Base-by-base conservation (phyloP, 1,284 basidiomycete species). In the Anthracocystis walkeri region DNA sequence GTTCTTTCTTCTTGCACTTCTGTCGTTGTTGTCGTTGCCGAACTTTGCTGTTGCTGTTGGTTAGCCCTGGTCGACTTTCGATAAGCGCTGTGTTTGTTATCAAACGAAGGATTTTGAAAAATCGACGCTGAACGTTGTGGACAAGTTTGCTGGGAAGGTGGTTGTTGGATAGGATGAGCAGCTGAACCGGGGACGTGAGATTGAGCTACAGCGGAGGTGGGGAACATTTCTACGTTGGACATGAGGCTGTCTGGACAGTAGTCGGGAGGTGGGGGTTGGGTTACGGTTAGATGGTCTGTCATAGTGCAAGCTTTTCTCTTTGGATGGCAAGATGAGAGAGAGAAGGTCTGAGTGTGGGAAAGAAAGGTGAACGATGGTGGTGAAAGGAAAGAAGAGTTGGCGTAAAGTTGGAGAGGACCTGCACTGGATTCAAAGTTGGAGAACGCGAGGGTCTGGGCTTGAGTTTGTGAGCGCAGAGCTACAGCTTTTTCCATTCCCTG, bases 221-320 rank as follows among this genome's bases (percentile, higher is more conserved):
- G 68, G 25, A 54, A 65, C 68, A 71, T 65, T 42, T 65, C 68
- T 14, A 65, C 58, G 21, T 45, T 71, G 35, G 46, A 50, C n/a
- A 33, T 23, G 29, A 54, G 58, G 21, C 42, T 35, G 5, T 20
- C 55, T 6, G 29, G 23, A 7, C 21, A 16, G n/a, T 29, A 48
- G 31, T 55, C 40, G 45, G 42, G 41, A 18, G 40, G 18, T 20
- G 25, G 18, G 33, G 35, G 14, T 14, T 40, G 27, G 7, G 16
- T n/a, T 38, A 38, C 35, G 46, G 18, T 29, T 3, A 41, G 35
- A 4, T 27, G 23, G 20, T 25, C 40, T 2, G 51, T 27, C 51
- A 52, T 52, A 11, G 4, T 48, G 27, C 27, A 18, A 27, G 3
- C 20, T 16, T 23, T 12, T 21, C 20, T 18, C 7, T 10, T 33